Evolutionary conservation across 371 early-diverging fungal species (phyloP), one percentile per base, ranked within the genome.

Genomic region (Mucor plumbeus): DNA sequence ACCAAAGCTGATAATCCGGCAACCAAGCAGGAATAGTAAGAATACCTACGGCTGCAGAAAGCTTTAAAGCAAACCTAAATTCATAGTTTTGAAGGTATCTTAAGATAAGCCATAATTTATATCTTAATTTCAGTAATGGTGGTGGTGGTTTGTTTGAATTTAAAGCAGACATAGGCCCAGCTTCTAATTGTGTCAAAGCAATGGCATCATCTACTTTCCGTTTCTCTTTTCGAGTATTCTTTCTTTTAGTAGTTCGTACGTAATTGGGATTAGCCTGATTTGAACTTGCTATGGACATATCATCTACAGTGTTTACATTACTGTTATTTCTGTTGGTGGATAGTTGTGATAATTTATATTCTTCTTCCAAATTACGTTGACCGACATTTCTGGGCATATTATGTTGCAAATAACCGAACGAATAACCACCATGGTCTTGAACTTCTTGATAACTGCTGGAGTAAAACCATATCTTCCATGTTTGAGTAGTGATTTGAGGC

Each of bases 11-110:
- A 54, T 74, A 79, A 21, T 78, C 76, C 4, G 80, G 74, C 6
- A 87, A 54, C 72, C 80, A 87, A 1, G 85, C 81, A 43, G 81
- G 83, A 4, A 84, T 48, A 36, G 75, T 74, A 35, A 85, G 65
- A 8, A 81, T 59, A 0, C 77, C 61, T 4, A 85, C 75, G 1
- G 81, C 85, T 1, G 64, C 34, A 1, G 81, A 84, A 77, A 87
- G 78, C 66, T 87, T 87, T 64, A 87, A 70, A 5, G 81, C 82
- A 74, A 83, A 85, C 63, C 77, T 81, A 73, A 81, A 77, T 38
- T 85, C 85, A 44, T 84, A 83, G 6, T 75, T 76, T 21, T 76
- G 81, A 39, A 83, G 54, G 3, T 73, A 76, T 44, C 83, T 85
- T 4, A 82, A 26, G 1, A 35, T 35, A 26, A 70, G 40, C 87